These are phyloP conservation scores for Mentha longifolia DNA, from an alignment of 257 asterid species.

Conservation along the genomic window DNA sequence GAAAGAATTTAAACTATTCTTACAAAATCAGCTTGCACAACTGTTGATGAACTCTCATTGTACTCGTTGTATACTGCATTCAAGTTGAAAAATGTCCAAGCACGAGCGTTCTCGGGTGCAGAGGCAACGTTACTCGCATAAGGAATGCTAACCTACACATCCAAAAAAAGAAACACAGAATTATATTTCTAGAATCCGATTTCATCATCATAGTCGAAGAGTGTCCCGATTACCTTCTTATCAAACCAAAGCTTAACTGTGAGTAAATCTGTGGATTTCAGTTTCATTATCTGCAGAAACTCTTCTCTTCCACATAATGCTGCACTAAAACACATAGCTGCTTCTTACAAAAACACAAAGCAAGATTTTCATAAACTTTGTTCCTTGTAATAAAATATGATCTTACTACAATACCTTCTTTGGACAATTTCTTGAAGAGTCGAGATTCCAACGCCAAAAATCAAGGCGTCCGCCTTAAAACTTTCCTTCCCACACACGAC, in stretches of 20 bases:
- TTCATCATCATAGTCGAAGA: background rate
- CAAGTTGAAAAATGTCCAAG: slow-evolving; percentile 66
- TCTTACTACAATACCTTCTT: slow-evolving; percentile 37
- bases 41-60: slow-evolving; percentile 45
- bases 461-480: slow-evolving; percentile 57
- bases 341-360: background rate
- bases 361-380: background rate
- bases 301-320: slow-evolving; percentile 64
- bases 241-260: slow-evolving; percentile 64
- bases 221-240: slow-evolving; percentile 44
- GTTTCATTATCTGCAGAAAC: slow-evolving; percentile 62
- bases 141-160: slow-evolving; percentile 54
- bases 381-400: background rate
- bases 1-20: slow-evolving; percentile 23
- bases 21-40: slow-evolving; percentile 61
- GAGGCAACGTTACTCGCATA: slow-evolving; percentile 55
- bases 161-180: background rate
- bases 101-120: slow-evolving; percentile 48
- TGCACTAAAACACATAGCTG: slow-evolving; percentile 46
- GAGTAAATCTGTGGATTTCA: slow-evolving; percentile 58
- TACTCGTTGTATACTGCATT: slow-evolving; percentile 47
- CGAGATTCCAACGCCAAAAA: slow-evolving; percentile 68
- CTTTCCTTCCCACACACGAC: slow-evolving; percentile 65
- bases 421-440: slow-evolving; percentile 61
- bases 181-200: too few relatives aligned